phyloP scores from a whole-genome alignment of 1,139 yeast genomes.

The Geotrichum candidum region DNA sequence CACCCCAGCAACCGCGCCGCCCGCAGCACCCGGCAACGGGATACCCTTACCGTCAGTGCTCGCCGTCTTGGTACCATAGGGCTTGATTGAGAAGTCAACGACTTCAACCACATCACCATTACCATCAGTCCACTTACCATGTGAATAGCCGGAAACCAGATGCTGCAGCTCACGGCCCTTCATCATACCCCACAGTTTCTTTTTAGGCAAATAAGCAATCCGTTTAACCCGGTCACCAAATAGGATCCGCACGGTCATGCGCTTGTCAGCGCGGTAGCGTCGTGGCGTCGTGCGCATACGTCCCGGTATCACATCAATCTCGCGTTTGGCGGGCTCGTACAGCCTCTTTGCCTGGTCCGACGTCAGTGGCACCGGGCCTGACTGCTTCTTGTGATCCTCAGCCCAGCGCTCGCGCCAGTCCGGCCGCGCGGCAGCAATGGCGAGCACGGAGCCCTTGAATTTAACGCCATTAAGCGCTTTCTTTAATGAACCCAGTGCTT shows the following conservation, averaged over 20 bases:
- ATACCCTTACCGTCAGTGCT: background rate
- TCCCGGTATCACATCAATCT: constrained; percentile 55
- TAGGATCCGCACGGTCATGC: constrained; percentile 56
- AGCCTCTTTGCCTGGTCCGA: constrained; percentile 41
- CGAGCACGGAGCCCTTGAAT: constrained; percentile 66
- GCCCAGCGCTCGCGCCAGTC: constrained; percentile 44
- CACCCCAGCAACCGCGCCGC: background rate
- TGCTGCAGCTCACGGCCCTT: constrained; percentile 57
- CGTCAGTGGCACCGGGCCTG: constrained; percentile 27
- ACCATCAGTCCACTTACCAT: constrained; percentile 80
- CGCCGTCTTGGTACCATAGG: constrained; percentile 1
- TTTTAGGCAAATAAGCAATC: constrained; percentile 54
- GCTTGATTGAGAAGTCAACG: constrained; percentile 19
- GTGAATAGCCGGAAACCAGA: constrained; percentile 53
- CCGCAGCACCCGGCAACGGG: constrained; percentile 1
- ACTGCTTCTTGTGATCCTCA: constrained; percentile 31
- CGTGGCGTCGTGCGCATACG: constrained; percentile 54
- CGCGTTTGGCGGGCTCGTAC: constrained; percentile 38
- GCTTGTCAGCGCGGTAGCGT: constrained; percentile 36
- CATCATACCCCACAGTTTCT: constrained; percentile 86
- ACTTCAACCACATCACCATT: constrained; percentile 70
- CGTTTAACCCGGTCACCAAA: constrained; percentile 56
- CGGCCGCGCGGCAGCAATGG: constrained; percentile 46
- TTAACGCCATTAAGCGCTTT: constrained; percentile 59
- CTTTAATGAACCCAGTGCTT: constrained; percentile 45